A percentile compares a stretch with the other conserved stretches of the same genome.
These are phyloP conservation scores for Candida vaughaniae DNA, from an alignment of 805 yeast genomes.

Conservation along the genomic window DNA sequence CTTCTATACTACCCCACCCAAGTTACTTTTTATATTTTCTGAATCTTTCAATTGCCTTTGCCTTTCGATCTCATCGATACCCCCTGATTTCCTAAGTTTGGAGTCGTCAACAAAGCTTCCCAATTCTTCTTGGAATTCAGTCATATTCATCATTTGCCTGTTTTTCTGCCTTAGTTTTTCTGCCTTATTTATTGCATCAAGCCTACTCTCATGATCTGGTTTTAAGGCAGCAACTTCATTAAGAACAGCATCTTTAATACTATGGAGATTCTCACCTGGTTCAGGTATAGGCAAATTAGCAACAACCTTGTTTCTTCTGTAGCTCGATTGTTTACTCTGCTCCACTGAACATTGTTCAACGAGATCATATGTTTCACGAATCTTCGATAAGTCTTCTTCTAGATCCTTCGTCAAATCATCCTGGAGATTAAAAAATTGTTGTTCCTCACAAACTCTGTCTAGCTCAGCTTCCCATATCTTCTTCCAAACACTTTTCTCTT, in stretches of 20 bases:
- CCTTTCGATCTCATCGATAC: slow-evolving; percentile 82
- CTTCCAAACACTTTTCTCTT: slow-evolving; percentile 85
- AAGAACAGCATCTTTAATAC: slow-evolving; percentile 73
- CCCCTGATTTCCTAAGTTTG: slow-evolving; percentile 79
- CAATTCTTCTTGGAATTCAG: slow-evolving; percentile 80
- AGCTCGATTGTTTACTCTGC: slow-evolving; percentile 61
- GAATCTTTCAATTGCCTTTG: slow-evolving; percentile 64
- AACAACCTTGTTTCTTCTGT: slow-evolving; percentile 34
- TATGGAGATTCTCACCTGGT: slow-evolving; percentile 61
- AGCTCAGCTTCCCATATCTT: slow-evolving; percentile 89
- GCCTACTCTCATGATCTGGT: slow-evolving; percentile 82
- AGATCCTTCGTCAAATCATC: slow-evolving; percentile 81
- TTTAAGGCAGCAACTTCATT: slow-evolving; percentile 73
- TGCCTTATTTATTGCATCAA: slow-evolving; percentile 87
- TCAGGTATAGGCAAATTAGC: slow-evolving; percentile 46
- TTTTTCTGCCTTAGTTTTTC: slow-evolving; percentile 78
- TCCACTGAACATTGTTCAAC: slow-evolving; percentile 82
- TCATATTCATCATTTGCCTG: slow-evolving; percentile 51
- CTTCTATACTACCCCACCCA: slow-evolving; percentile 4
- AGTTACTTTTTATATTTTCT: slow-evolving; percentile 53
- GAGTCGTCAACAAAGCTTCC: slow-evolving; percentile 80
- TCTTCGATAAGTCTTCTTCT: slow-evolving; percentile 75
- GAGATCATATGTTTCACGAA: slow-evolving; percentile 75
- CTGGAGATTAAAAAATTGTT: slow-evolving; percentile 85
- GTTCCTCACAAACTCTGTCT: slow-evolving; percentile 89